These are phyloP conservation scores for Ustilago curta DNA, from an alignment of 1,284 basidiomycete genomes.

Conservation along the genomic window DNA sequence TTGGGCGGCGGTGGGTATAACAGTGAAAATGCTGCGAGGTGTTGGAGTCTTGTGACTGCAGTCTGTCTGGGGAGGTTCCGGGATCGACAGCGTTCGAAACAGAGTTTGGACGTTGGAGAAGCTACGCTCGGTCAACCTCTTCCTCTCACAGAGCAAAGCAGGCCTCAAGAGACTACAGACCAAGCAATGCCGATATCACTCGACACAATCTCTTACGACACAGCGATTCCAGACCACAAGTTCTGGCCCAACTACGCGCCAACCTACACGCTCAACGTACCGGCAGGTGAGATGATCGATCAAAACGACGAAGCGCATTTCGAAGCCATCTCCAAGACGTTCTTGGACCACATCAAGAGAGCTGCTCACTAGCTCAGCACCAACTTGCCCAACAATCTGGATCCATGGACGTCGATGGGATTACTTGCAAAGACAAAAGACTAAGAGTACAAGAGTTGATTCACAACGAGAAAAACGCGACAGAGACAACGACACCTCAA, in stretches of 20 bases:
- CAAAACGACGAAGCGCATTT: constrained; percentile 43
- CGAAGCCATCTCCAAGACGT: constrained; percentile 22
- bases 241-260: constrained; percentile 39
- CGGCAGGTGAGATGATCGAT: constrained; percentile 43
- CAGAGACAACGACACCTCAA: constrained; percentile 8
- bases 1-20: constrained; percentile 55
- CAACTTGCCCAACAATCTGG: not conserved
- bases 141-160: constrained; percentile 13
- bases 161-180: not conserved
- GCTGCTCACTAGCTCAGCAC: constrained; percentile 4
- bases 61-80: constrained; percentile 27
- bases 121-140: constrained; percentile 7
- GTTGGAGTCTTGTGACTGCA: constrained; percentile 47
- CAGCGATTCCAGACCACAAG: constrained; percentile 41
- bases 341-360: constrained; percentile 20
- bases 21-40: constrained; percentile 40
- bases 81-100: not conserved
- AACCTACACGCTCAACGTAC: constrained; percentile 26
- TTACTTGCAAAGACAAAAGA: not conserved
- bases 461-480: not conserved
- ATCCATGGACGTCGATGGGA: not conserved
- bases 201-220: constrained; percentile 37
- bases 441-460: constrained; percentile 23
- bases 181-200: not conserved
- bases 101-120: not conserved